Evolutionary conservation across 768 basidiomycete genomes (phyloP), one percentile per base, ranked within the genome.

Genomic region (Clathrus columnatus): DNA sequence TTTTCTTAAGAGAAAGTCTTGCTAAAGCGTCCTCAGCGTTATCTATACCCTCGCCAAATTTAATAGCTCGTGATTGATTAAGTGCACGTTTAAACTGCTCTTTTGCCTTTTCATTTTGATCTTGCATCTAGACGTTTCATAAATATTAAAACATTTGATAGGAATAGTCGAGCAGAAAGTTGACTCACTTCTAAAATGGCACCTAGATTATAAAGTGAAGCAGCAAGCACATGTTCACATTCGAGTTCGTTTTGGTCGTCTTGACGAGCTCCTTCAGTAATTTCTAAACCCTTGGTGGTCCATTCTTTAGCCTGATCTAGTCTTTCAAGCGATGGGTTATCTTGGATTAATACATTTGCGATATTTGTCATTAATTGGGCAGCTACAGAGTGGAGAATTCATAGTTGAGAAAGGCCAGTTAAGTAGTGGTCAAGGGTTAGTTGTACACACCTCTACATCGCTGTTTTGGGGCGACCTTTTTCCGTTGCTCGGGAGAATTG

Each of bases 191-290:
- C 78, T 8, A 77, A 71, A 51, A 85, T 60, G 46, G 77, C 73
- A 20, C 77, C 84, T 42, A 83, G 66, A 57, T 86, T 85, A 60
- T 77, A 84, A n/a, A 84, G 64, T 36, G 78, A 72, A 2, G 78
- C 79, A 2, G 78, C 79, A 49, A 79, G 73, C 0, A 77, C 78
- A 41, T 75, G 69, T 50, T 83, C 80, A 58, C 84, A 86, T 0
- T 70, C 67, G 7, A 70, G 66, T 57, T 61, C 54, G 64, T 61
- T 49, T 58, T 41, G 10, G 7, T 24, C 8, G 27, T 42, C 26
- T 29, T 55, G 23, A 11, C 46, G 54, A 0, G 64, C 67, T 8
- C 63, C 61, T 32, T 70, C 66, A 32, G 73, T 65, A 27, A 69
- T 56, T 1, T 62, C 66, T 29, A 73, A 59, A 0, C 78, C 80